Evolutionary conservation across 2,329 filamentous ascomycete species (phyloP), one percentile per base, ranked within the genome.

Genomic region (Monilinia polystroma): DNA sequence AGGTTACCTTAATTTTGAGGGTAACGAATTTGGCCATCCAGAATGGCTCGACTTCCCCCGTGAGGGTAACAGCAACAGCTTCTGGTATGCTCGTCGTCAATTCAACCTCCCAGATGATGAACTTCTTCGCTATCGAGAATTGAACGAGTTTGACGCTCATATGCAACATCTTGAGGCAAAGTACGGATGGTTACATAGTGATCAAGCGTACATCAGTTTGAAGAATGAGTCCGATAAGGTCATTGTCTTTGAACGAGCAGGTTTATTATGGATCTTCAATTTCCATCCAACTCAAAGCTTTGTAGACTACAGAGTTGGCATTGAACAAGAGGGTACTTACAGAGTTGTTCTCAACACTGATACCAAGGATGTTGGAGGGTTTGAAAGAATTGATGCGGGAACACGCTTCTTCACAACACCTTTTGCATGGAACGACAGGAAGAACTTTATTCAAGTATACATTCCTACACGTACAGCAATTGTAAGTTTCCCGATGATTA

Each of bases 31-130:
- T 75, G 95, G 95, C 0, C 95, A 99, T 77, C 95, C 95, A 0
- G 95, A 99, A 79, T 99, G 95, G 95, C 90, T 99, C 51, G 95
- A 99, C 78, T 99, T 99, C 79, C 95, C 95, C 4, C 91, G 95
- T 63, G 92, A 89, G 75, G 95, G 95, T 68, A 97, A 97, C 80
- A 81, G 88, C 75, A 96, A 97, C 80, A 95, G 91, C 56, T 97
- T 93, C 83, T 94, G 92, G 88, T 97, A 97, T 76, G 93, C 93
- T 3, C 87, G 95, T 29, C 90, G 95, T 68, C 94, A 97, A 78
- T 88, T 97, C 72, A 98, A 99, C 79, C 85, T 99, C 20, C 89
- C 92, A 0, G 92, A 97, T 64, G 95, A 99, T 77, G 72, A 82
- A 0, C 82, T 97, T 16, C 86, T 99, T 47, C 90, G 95, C 16